phyloP scores from a whole-genome alignment of 2,329 filamentous ascomycete species.

The Monosporascus cannonballus region DNA sequence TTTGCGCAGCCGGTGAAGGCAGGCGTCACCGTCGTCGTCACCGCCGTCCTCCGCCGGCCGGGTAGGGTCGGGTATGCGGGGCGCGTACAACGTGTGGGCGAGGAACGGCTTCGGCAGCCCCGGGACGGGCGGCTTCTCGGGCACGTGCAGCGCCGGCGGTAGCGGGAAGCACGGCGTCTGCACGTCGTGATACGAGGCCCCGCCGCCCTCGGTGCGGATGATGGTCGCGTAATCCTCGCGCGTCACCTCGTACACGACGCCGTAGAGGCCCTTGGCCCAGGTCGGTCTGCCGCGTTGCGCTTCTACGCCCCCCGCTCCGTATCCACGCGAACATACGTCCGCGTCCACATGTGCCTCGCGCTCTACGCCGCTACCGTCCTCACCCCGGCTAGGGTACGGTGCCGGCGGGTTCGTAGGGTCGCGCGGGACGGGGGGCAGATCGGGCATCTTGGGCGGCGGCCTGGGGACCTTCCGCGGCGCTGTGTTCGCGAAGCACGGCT shows the following conservation, averaged over 20 bases:
- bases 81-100: constrained; percentile 78
- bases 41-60: constrained; percentile 11
- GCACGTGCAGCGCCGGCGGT: constrained; percentile 51
- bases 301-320: not conserved
- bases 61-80: constrained; percentile 37
- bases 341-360: no score
- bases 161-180: constrained; percentile 72
- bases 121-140: constrained; percentile 52
- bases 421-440: constrained; percentile 5
- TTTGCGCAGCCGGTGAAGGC: constrained; percentile 37
- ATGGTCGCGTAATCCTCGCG: constrained; percentile 75
- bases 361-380: no score
- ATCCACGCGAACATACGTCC: not conserved
- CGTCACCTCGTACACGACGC: constrained; percentile 94
- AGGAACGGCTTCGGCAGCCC: constrained; percentile 59
- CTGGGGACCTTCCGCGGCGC: constrained; percentile 50
- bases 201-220: constrained; percentile 85
- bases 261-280: constrained; percentile 80
- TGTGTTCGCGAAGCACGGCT: constrained; percentile 90
- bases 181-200: constrained; percentile 77
- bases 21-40: constrained; percentile 19
- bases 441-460: constrained; percentile 17
- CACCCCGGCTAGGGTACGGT: constrained; percentile 7
- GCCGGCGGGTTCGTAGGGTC: constrained; percentile 24
- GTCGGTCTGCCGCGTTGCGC: constrained; percentile 37